A percentile compares a stretch with the other conserved stretches of the same genome.
These are phyloP conservation scores for Picea sitchensis DNA, from an alignment of 75 land plant species.

Conservation along the genomic window DNA sequence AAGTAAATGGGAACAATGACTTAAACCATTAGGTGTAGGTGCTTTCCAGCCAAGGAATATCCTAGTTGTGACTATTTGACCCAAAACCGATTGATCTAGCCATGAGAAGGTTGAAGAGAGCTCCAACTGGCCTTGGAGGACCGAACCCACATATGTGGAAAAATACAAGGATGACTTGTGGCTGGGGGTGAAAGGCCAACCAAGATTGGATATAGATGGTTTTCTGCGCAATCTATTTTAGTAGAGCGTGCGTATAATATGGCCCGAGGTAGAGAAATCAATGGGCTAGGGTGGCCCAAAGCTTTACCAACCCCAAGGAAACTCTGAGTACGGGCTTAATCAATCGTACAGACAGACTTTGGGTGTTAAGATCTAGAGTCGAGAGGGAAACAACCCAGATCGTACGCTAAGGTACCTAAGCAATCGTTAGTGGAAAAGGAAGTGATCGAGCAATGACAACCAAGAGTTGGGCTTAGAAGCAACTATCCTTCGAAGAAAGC, in stretches of 20 bases:
- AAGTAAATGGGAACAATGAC: too few species aligned
- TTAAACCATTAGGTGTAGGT: too few species aligned
- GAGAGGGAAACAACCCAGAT: background rate
- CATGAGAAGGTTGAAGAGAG: background rate
- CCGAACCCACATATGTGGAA: conserved; percentile 25
- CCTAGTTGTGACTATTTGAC: too few species aligned
- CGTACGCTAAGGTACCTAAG: background rate
- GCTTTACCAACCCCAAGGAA: background rate
- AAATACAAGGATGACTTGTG: conserved; percentile 28
- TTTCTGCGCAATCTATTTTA: conserved; percentile 23
- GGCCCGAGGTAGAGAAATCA: background rate
- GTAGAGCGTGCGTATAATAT: background rate
- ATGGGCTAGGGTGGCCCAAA: background rate
- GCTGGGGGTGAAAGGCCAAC: conserved; percentile 35
- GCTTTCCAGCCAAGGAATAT: too few species aligned
- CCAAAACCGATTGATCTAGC: background rate
- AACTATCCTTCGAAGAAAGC: too few species aligned
- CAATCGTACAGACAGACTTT: background rate
- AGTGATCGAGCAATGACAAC: too few species aligned
- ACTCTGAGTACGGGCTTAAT: background rate
- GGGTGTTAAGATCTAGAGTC: background rate
- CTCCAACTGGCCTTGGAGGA: conserved; percentile 14
- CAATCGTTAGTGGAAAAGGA: background rate
- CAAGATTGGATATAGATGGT: conserved; percentile 21
- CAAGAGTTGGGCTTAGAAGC: too few species aligned